Base-by-base conservation (phyloP, 192 early-diverging fungal species). In the Coemansia sp. region DNA sequence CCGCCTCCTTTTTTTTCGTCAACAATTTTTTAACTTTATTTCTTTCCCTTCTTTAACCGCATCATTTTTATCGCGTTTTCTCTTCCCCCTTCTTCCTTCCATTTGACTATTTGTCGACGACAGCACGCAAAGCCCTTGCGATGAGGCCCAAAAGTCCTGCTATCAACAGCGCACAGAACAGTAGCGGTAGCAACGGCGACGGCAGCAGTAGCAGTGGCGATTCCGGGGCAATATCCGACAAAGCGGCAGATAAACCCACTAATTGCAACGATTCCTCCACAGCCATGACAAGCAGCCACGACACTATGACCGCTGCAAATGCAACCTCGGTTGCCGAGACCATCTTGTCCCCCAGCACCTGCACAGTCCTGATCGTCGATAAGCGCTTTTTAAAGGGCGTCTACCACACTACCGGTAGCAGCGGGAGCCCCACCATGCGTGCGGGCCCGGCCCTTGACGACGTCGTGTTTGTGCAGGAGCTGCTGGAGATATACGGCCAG, bases 401-500 rank as follows among this genome's bases (percentile, higher is more conserved):
- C 36, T 76, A 76, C 51, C 58, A 76, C 52, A 69, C 73, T 12
- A 34, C 59, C 12, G 58, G 55, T 20, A 32, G 45, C 14, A 31
- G 43, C 9, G 66, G 73, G 28, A 56, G 62, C 51, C 66, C 73
- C 12, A 50, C 63, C 9, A 60, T 76, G 34, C 62, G 73, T 37
- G 56, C 61, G 5, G 73, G 73, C 3, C 73, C 73, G 2, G 73
- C 73, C 9, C 54, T 55, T 7, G 73, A 76, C 60, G 75, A 78
- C 42, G 75, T 78, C 32, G 75, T 71, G 28, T 80, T 80, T 62
- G 71, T 80, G 46, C 78, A 80, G 47, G 64, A 75, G 64, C 69
- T 80, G 23, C 63, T 80, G 1, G 72, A 80, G 41, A 80, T 73
- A 48, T 80, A 80, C 52, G 60, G 63, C 38, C 72, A 76, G 64